Base-by-base conservation (phyloP, 2,329 filamentous ascomycete species). In the Aspergillus alliaceus region DNA sequence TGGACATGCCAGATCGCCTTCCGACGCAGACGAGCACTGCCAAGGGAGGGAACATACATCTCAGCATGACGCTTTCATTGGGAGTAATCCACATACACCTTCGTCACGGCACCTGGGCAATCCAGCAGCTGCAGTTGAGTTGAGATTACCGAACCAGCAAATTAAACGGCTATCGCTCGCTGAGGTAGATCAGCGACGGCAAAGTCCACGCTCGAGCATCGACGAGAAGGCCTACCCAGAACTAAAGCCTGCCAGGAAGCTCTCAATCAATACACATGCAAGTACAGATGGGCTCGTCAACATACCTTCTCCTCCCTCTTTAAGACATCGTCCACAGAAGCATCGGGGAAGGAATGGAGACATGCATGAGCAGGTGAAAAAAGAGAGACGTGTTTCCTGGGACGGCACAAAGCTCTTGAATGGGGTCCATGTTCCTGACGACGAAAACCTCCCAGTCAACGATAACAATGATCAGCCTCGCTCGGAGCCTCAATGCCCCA, bases 291-390 rank as follows among this genome's bases (percentile, higher is more conserved):
- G 65, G 8, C 65, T 64, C 24, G 57, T 65, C 42, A 64, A 63
- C 51, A 58, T 75, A 39, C 68, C 72, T 47, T 77, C 75, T 4
- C 75, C 75, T 2, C 75, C 75, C 7, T 68, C 75, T 5, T 62
- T 75, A 56, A 74, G 72, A 49, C 75, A 76, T 54, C 72, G 75
- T 6, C 66, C 72, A 14, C 73, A 76, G 50, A 75, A 76, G 42
- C 72, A 77, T 51, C 68, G 72, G 7, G 71, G 71, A 11, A 61
- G 69, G 31, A 65, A 62, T 22, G 62, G 56, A 11, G 67, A 71
- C 47, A n/a, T 51, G 14, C 63, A 52, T 47, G 67, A 70, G 39
- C 57, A 64, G n/a, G 55, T 59, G 11, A 74, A 69, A 46, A 71
- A 67, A 24, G 62, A 67, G 42, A 66, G 72, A 20, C 69, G 72